Conservation (phyloP, 1,284 basidiomycete species). For the Sphaerobolus stellatus region DNA sequence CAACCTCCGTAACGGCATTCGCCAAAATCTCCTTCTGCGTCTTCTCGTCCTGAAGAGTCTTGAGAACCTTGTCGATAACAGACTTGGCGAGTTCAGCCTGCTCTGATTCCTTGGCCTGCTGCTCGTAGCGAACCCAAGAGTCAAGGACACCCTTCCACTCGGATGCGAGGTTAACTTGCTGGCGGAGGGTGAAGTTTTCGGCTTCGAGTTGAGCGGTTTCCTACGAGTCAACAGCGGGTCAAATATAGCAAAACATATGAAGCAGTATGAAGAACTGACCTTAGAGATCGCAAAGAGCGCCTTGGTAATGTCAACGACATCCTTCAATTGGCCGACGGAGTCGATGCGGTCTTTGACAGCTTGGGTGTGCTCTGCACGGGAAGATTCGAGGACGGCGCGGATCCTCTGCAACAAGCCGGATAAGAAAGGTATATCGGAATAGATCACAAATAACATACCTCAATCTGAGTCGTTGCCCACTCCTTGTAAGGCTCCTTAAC, state of each 20-base stretch:
- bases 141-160: slow-evolving; percentile 96
- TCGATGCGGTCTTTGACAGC: slow-evolving; percentile 93
- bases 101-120: slow-evolving; percentile 94
- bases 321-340: slow-evolving; percentile 90
- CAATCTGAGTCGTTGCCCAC: slow-evolving; percentile 89
- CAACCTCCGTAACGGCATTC: slow-evolving; percentile 86
- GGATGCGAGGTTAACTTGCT: slow-evolving; percentile 82
- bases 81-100: slow-evolving; percentile 87
- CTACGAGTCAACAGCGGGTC: slow-evolving; percentile 37
- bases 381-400: slow-evolving; percentile 67
- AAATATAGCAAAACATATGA: neutral
- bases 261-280: slow-evolving; percentile 41
- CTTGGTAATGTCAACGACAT: slow-evolving; percentile 88
- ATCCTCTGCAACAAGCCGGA: slow-evolving; percentile 22
- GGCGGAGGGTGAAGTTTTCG: slow-evolving; percentile 87
- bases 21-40: slow-evolving; percentile 89
- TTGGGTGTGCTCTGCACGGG: slow-evolving; percentile 88
- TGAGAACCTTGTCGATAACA: slow-evolving; percentile 85
- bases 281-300: slow-evolving; percentile 92
- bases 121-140: slow-evolving; percentile 98
- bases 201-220: slow-evolving; percentile 93
- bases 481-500: slow-evolving; percentile 85
- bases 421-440: neutral
- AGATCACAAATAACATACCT: slow-evolving; percentile 35
- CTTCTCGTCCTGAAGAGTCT: slow-evolving; percentile 85